These are phyloP conservation scores for Cryphonectria naterciae DNA, from an alignment of 2,329 filamentous ascomycete species.

Conservation along the genomic window DNA sequence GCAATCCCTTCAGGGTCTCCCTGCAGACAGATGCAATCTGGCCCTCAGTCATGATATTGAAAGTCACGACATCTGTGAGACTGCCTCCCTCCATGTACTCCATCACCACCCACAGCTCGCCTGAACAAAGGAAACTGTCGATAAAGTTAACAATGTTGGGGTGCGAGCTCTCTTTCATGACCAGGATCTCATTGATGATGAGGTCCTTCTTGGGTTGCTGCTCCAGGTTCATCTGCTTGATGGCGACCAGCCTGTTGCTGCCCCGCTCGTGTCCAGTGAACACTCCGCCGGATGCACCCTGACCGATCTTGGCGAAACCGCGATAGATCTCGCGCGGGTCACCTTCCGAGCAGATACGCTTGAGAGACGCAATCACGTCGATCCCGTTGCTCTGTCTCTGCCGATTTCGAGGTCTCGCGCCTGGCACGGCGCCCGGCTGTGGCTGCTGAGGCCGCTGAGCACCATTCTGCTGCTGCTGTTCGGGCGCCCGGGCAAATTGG, in stretches of 20 bases:
- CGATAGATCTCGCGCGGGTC: constrained; percentile 89
- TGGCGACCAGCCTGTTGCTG: constrained; percentile 87
- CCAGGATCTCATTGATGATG: constrained; percentile 98
- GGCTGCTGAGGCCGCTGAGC: constrained; percentile 41
- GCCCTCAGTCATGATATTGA: constrained; percentile 98
- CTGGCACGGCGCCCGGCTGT: constrained; percentile 46
- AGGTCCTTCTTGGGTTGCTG: constrained; percentile 98
- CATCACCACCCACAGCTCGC: constrained; percentile 98
- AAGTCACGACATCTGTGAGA: constrained; percentile 96
- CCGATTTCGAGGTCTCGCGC: constrained; percentile 74
- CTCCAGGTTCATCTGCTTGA: constrained; percentile 99
- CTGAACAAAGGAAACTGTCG: constrained; percentile 88
- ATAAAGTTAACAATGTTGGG: constrained; percentile 99
- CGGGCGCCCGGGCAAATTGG: constrained; percentile 41
- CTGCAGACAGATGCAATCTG: constrained; percentile 96
- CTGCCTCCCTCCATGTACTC: constrained; percentile 99
- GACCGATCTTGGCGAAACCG: constrained; percentile 91
- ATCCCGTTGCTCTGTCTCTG: constrained; percentile 76
- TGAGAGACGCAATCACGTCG: constrained; percentile 82
- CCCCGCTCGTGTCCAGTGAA: constrained; percentile 87
- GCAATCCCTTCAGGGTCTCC: constrained; percentile 88
- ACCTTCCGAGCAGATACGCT: constrained; percentile 86
- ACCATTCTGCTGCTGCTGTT: constrained; percentile 39
- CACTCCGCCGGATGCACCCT: constrained; percentile 94
- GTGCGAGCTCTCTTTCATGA: constrained; percentile 99